A percentile compares a stretch with the other conserved stretches of the same genome.
phyloP scores from a whole-genome alignment of 148 eudicot species.

The Arctostaphylos glauca region DNA sequence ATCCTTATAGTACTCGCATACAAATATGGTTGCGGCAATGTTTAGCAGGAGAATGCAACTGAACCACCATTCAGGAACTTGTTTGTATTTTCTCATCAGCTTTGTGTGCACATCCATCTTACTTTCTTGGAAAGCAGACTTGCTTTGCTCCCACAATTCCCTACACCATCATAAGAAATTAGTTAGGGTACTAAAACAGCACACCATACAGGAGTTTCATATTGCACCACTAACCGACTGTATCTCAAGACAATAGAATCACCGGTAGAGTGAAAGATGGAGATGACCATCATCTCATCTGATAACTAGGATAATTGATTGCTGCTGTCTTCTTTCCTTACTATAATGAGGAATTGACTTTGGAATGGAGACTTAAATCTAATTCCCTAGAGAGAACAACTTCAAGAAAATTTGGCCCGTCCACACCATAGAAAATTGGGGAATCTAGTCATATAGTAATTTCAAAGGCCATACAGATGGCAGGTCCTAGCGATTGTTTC shows the following conservation, averaged over 20 bases:
- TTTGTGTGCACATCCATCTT: conserved; percentile 56
- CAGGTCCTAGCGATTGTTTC: no score
- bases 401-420: neutral
- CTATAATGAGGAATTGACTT: no score
- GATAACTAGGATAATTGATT: no score
- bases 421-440: neutral
- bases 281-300: no score
- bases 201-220: conserved; percentile 44
- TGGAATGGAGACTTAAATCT: no score
- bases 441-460: neutral
- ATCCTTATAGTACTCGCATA: conserved; percentile 37
- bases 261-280: neutral
- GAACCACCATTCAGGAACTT: conserved; percentile 68
- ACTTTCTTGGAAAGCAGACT: conserved; percentile 43
- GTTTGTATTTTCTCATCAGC: conserved; percentile 59
- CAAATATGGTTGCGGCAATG: conserved; percentile 29
- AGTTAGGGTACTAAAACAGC: conserved; percentile 42
- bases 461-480: no score
- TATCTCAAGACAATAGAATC: neutral
- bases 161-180: conserved; percentile 22
- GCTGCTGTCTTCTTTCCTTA: no score
- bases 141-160: conserved; percentile 49
- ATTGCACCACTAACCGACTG: neutral
- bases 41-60: conserved; percentile 36
- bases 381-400: neutral